phyloP scores from a whole-genome alignment of 306 rosid genomes.

The Arachis stenosperma region DNA sequence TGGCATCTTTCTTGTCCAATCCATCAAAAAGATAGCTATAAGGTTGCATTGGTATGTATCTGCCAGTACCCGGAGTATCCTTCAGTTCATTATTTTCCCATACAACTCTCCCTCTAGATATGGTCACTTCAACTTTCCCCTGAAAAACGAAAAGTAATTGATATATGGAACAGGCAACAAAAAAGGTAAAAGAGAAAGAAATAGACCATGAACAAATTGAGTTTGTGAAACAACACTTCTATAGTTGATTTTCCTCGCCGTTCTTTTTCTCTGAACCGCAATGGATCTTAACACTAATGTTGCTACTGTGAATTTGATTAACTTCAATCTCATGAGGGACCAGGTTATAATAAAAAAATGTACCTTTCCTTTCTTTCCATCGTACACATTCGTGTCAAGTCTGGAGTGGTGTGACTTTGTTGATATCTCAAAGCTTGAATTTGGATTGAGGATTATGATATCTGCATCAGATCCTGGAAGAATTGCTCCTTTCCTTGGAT shows the following conservation, averaged over 20 bases:
- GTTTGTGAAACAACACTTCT: too few species aligned
- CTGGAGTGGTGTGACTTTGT: constrained; percentile 83
- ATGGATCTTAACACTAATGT: neutral
- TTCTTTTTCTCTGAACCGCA: too few species aligned
- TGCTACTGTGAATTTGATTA: constrained; percentile 22
- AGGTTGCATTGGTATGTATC: constrained; percentile 74
- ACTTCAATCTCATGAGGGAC: constrained; percentile 6
- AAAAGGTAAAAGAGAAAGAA: neutral
- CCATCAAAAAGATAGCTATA: constrained; percentile 71
- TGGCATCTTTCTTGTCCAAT: constrained; percentile 63
- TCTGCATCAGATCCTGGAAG: constrained; percentile 95
- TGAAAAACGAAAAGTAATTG: constrained; percentile 39
- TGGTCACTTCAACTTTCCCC: constrained; percentile 95
- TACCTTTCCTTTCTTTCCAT: constrained; percentile 95
- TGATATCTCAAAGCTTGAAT: constrained; percentile 76
- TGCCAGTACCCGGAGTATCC: constrained; percentile 77
- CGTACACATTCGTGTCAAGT: constrained; percentile 84
- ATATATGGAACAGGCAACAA: neutral
- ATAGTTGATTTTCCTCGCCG: too few species aligned
- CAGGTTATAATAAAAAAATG: constrained; percentile 8
- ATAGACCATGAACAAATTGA: constrained; percentile 16
- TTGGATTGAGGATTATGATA: constrained; percentile 88
- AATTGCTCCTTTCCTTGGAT: constrained; percentile 82
- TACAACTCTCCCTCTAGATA: constrained; percentile 87
- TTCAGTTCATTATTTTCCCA: constrained; percentile 86